Evolutionary conservation across 805 yeast genomes (phyloP), one percentile per base, ranked within the genome.

Genomic region (Suhomyces sp.): DNA sequence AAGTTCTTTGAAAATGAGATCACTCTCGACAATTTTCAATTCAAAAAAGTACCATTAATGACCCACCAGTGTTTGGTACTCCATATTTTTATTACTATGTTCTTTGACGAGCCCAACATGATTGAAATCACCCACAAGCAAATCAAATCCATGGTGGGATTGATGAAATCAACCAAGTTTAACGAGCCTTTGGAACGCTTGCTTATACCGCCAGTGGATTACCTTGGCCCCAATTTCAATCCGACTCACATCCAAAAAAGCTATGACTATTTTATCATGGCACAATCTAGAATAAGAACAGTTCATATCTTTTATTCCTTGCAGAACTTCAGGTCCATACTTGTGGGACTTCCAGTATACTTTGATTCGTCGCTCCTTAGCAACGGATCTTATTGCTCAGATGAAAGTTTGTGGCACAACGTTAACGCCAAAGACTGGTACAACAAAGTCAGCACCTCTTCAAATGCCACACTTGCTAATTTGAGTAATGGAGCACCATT

Each of bases 371-470:
- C 59, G 47, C 84, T 79, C 53, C 69, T 87, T 50, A 75, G 76
- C 50, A 82, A 86, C 63, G 94, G 94, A 41, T 77, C 82, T 9
- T 86, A 84, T 35, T 84, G 90, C 63, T 69, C 69, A 21, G 66
- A 78, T 57, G 89, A 85, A 61, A 73, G 70, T 10, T 67, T 87
- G 50, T 87, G 91, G 86, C 72, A 74, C 44, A 77, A 85, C 51
- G 75, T 71, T 21, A 69, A 75, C 48, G 64, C 79, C 4, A 50
- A 57, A 2, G 81, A 79, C 50, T 87, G 93, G 93, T 62, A 72
- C 41, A 56, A 60, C 4, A 54, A 74, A 13, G 47, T 48, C 8
- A 31, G 49, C 9, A 47, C 43, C 21, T 10, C n/a, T 12, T 13
- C 12, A 20, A 81, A 81, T 59, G n/a, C 5, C 9, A 79, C 81